phyloP scores from a whole-genome alignment of 148 eudicot species.

The Silene latifolia region DNA sequence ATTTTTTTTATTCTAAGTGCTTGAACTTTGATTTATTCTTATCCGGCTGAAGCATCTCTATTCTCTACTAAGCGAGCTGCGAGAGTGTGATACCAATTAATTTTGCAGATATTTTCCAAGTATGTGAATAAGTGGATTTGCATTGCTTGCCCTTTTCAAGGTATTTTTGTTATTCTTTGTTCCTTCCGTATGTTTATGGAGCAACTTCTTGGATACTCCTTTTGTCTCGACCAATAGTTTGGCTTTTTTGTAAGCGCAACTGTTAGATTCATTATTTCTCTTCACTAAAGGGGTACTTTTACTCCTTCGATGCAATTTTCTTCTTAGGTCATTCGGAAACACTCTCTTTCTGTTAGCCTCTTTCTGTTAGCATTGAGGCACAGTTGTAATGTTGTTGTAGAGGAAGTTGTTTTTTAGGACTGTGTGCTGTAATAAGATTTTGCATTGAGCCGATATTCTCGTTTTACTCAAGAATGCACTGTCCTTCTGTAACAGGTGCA shows the following conservation, averaged over 20 bases:
- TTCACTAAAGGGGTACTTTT: too few relatives aligned
- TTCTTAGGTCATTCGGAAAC: too few relatives aligned
- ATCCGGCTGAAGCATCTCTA: neutral
- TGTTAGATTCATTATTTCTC: too few relatives aligned
- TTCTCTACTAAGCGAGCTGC: neutral
- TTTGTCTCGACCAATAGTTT: neutral
- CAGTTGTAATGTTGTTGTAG: too few relatives aligned
- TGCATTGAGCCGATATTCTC: neutral
- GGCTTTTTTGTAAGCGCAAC: neutral
- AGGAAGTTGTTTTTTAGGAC: too few relatives aligned
- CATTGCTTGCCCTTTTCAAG: constrained; percentile 97
- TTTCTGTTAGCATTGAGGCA: too few relatives aligned
- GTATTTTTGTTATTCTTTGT: constrained; percentile 28
- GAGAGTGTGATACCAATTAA: neutral
- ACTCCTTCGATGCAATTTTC: too few relatives aligned
- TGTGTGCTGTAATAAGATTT: too few relatives aligned
- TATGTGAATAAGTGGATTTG: constrained; percentile 91
- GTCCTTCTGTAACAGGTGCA: constrained; percentile 61
- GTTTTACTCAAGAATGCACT: constrained; percentile 5
- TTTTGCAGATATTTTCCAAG: constrained; percentile 63
- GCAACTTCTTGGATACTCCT: neutral
- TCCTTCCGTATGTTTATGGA: neutral
- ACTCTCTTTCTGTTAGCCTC: too few relatives aligned
- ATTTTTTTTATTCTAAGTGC: neutral
- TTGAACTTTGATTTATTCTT: neutral